phyloP scores from a whole-genome alignment of 2,329 filamentous ascomycete genomes.

The Boeremia lycopersici region DNA sequence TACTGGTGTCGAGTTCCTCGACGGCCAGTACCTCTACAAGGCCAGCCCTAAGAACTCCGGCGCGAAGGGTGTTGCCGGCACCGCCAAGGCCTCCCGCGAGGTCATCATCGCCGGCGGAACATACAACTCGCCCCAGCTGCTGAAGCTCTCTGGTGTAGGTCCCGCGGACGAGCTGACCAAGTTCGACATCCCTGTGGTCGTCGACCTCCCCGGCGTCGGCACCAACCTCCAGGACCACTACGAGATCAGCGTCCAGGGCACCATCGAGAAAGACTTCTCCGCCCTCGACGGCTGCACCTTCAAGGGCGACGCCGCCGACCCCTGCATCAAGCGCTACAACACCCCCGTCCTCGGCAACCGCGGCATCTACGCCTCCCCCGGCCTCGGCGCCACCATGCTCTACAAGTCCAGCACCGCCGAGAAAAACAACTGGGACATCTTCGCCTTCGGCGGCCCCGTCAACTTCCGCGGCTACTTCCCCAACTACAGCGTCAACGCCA shows the following conservation, averaged over 20 bases:
- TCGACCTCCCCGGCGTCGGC: constrained; percentile 67
- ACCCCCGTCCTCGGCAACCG: constrained; percentile 51
- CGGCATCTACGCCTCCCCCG: constrained; percentile 57
- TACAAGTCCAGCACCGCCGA: constrained; percentile 51
- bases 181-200: constrained; percentile 60
- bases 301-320: constrained; percentile 48
- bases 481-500: constrained; percentile 60
- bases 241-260: constrained; percentile 56
- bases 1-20: constrained; percentile 52
- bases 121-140: constrained; percentile 68
- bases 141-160: constrained; percentile 68
- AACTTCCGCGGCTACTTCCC: constrained; percentile 64
- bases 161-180: constrained; percentile 58
- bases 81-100: constrained; percentile 37
- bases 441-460: constrained; percentile 61
- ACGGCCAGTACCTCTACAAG: constrained; percentile 51
- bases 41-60: constrained; percentile 47
- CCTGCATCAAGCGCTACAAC: constrained; percentile 54
- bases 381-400: constrained; percentile 58
- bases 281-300: constrained; percentile 51
- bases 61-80: constrained; percentile 47
- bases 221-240: constrained; percentile 69
- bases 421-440: constrained; percentile 59
- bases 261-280: constrained; percentile 46
- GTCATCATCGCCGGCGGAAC: constrained; percentile 54